Base-by-base conservation (phyloP, 2,329 filamentous ascomycete species). In the Xylariaceae sp. region DNA sequence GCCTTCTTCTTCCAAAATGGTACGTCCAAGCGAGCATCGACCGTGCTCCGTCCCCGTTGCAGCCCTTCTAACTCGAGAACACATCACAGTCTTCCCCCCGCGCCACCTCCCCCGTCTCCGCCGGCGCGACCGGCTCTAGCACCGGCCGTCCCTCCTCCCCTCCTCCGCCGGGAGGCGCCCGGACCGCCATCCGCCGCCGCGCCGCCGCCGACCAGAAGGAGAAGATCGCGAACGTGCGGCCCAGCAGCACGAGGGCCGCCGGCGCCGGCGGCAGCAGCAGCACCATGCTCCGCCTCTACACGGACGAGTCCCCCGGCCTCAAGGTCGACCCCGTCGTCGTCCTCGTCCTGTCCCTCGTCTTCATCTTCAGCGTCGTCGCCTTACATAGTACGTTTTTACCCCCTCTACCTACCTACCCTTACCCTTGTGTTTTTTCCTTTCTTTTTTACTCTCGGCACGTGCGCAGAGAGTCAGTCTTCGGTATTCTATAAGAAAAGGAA, bases 231-330 rank as follows among this genome's bases (percentile, higher is more conserved):
- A 98, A 94, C 83, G 85, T 80, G 51, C 78, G 92, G 54, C 92
- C 92, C 35, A 86, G 83, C 64, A 94, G 86, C 71, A 98, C 92
- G 52, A 80, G 92, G 57, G 82, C 90, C 27, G 92, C 92, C 23
- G 92, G 92, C 55, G 92, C 92, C 13, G 92, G 92, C 53, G 92
- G 92, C 51, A 96, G 88, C 63, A 94, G 85, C 66, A 94, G 88
- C 71, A 98, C 92, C 37, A 98, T 98, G 92, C 75, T 98, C 72
- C 90, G 89, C 88, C 83, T 98, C 31, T 98, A 98, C 80, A 98
- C 92, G 42, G 92, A 98, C 63, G 92, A 98, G 73, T 94, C 87
- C 51, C 92, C 92, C 43, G 92, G 92, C 47, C 74, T 98, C 58
- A 95, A 96, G 74, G 92, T 98, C 51, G 92, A 98, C 65, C 92